Percentiles rank a stretch among this genome's conserved stretches.
Conservation (phyloP, 352 stramenopile species). For the Phytophthora brassicae region DNA sequence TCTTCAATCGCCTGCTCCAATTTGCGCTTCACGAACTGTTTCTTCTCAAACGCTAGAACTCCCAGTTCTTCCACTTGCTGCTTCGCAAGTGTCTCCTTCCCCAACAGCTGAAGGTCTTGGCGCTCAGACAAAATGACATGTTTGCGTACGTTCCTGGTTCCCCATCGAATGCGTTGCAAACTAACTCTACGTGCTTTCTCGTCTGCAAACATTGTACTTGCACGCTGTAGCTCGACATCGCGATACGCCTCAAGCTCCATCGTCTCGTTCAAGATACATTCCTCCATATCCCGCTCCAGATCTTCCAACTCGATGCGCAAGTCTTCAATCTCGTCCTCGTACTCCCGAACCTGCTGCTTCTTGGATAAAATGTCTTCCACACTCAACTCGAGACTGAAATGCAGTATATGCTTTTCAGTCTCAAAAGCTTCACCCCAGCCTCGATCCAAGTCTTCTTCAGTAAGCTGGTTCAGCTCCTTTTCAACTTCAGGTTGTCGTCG, state of each 20-base stretch:
- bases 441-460: constrained; percentile 68
- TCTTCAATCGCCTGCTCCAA: constrained; percentile 50
- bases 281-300: constrained; percentile 77
- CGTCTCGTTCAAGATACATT: constrained; percentile 64
- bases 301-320: constrained; percentile 75
- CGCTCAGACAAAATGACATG: constrained; percentile 51
- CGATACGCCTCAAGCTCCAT: constrained; percentile 63
- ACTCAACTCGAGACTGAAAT: constrained; percentile 71
- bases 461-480: constrained; percentile 67
- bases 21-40: constrained; percentile 48
- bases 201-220: constrained; percentile 39
- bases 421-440: constrained; percentile 80
- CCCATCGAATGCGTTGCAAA: constrained; percentile 65
- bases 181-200: constrained; percentile 44
- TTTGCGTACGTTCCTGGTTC: constrained; percentile 54
- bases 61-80: constrained; percentile 52
- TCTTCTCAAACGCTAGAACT: constrained; percentile 58
- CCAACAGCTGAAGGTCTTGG: constrained; percentile 36
- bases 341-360: constrained; percentile 66
- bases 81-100: constrained; percentile 42
- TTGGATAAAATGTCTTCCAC: constrained; percentile 71
- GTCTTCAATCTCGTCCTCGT: constrained; percentile 72
- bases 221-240: constrained; percentile 55
- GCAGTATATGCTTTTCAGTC: constrained; percentile 73
- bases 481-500: constrained; percentile 68